Conservation (phyloP, 768 basidiomycete genomes). For the Candolleomyces efflorescens region DNA sequence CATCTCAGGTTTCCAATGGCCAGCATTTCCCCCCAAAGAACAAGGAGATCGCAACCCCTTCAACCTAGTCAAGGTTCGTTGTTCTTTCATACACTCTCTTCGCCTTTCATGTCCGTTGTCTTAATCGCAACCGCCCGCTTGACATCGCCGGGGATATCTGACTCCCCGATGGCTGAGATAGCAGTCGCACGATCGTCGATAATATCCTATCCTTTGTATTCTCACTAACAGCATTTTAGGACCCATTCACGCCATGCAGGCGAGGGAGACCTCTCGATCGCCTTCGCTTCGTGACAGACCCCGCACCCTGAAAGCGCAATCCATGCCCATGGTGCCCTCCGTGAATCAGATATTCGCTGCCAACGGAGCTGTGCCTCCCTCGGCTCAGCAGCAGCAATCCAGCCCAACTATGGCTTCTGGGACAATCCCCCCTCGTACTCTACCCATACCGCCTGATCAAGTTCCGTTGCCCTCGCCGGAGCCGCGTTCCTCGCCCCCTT, state of each 20-base stretch:
- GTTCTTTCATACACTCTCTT: slow-evolving; percentile 8
- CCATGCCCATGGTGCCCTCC: slow-evolving; percentile 60
- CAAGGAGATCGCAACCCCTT: slow-evolving; percentile 48
- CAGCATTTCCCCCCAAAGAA: slow-evolving; percentile 55
- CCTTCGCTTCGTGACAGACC: slow-evolving; percentile 45
- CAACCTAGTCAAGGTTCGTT: slow-evolving; percentile 45
- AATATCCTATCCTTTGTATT: slow-evolving; percentile 21
- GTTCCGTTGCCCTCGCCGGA: slow-evolving; percentile 28
- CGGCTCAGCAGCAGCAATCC: slow-evolving; percentile 37
- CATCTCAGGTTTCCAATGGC: slow-evolving; percentile 41
- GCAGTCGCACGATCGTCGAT: not conserved
- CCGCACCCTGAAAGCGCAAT: slow-evolving; percentile 54
- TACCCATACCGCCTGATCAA: slow-evolving; percentile 44
- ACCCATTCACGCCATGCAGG: slow-evolving; percentile 35
- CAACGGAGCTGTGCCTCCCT: slow-evolving; percentile 36
- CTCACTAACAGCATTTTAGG: slow-evolving; percentile 20
- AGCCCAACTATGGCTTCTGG: slow-evolving; percentile 41
- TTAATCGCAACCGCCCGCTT: slow-evolving; percentile 7
- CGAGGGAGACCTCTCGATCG: slow-evolving; percentile 46
- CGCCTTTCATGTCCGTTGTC: not conserved
- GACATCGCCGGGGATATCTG: slow-evolving; percentile 14
- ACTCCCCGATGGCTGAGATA: slow-evolving; percentile 12
- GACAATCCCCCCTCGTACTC: slow-evolving; percentile 35
- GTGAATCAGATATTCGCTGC: slow-evolving; percentile 45
- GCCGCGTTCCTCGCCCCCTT: slow-evolving; percentile 30